phyloP scores from a whole-genome alignment of 2,329 filamentous ascomycete genomes.

The Epichloe bromicola region DNA sequence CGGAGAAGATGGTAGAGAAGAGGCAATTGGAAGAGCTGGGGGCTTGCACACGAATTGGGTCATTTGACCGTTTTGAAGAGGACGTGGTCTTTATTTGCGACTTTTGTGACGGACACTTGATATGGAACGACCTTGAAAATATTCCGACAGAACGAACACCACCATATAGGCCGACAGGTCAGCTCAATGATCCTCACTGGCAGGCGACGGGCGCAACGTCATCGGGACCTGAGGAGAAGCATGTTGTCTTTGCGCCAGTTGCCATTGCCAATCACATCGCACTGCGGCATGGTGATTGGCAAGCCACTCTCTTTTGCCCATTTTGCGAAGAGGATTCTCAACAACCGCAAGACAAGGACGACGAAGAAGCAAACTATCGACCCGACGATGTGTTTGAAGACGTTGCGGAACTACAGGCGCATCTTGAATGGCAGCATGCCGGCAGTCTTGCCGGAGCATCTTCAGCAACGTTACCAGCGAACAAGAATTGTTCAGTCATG shows the following conservation, averaged over 20 bases:
- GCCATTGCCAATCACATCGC: conserved; percentile 45
- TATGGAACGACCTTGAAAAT: conserved; percentile 42
- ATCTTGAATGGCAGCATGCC: conserved; percentile 44
- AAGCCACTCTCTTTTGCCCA: conserved; percentile 27
- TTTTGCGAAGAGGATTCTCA: too few species aligned
- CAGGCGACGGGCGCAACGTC: conserved; percentile 33
- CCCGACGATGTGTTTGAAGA: too few species aligned
- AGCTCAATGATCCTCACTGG: conserved; percentile 30
- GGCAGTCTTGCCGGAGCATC: conserved; percentile 25
- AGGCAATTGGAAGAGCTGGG: conserved; percentile 35
- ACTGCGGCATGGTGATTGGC: conserved; percentile 37
- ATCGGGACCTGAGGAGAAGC: conserved; percentile 32
- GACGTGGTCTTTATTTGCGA: conserved; percentile 48
- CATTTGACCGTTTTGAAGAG: conserved; percentile 40
- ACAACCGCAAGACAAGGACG: too few species aligned
- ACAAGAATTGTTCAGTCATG: conserved; percentile 34
- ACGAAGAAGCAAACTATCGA: too few species aligned
- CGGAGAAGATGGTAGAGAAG: conserved; percentile 22
- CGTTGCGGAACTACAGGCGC: conserved; percentile 31
- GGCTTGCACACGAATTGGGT: conserved; percentile 38
- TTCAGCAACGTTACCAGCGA: conserved; percentile 17
- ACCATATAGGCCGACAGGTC: conserved; percentile 12
- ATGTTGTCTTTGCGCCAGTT: conserved; percentile 41
- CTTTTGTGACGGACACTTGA: conserved; percentile 46
- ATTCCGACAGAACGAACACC: conserved; percentile 35